Conservation (phyloP, 768 basidiomycete species). For the Agaricus subrufescens region DNA sequence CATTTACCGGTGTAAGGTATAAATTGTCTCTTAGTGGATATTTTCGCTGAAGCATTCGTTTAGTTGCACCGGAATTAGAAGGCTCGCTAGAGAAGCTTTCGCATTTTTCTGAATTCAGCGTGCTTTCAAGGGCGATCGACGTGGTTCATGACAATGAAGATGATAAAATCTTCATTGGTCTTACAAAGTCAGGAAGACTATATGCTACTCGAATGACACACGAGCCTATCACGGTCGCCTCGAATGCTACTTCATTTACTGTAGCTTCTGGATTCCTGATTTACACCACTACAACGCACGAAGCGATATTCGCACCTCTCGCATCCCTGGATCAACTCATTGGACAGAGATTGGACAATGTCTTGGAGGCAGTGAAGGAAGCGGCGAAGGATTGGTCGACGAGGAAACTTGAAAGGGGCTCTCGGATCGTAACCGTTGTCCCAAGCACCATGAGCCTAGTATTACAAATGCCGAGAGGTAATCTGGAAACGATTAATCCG, state of each 20-base stretch:
- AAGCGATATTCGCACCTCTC: conserved; percentile 70
- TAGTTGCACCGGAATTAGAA: conserved; percentile 16
- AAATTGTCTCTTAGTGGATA: too few relatives aligned
- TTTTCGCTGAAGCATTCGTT: neutral
- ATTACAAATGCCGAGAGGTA: conserved; percentile 96
- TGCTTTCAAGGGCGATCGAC: conserved; percentile 31
- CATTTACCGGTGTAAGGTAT: conserved; percentile 38
- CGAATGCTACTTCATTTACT: conserved; percentile 68
- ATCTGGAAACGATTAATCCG: conserved; percentile 93
- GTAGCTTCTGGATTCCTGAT: conserved; percentile 73
- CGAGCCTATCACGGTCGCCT: conserved; percentile 32
- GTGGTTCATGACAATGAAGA: conserved; percentile 14
- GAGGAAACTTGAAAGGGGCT: conserved; percentile 85
- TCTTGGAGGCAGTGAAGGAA: conserved; percentile 17
- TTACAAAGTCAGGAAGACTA: conserved; percentile 62
- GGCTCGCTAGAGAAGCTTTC: conserved; percentile 17
- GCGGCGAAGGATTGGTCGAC: conserved; percentile 49
- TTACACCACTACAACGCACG: conserved; percentile 81
- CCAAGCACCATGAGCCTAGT: conserved; percentile 87
- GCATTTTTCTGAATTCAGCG: conserved; percentile 59
- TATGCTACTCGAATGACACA: conserved; percentile 36
- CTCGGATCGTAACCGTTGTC: conserved; percentile 82
- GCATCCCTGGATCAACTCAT: conserved; percentile 20
- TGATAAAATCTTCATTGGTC: conserved; percentile 50
- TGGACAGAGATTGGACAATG: conserved; percentile 20